These are phyloP conservation scores for Conticribra guillardii DNA, from an alignment of 108 stramenopile genomes.

Conservation along the genomic window DNA sequence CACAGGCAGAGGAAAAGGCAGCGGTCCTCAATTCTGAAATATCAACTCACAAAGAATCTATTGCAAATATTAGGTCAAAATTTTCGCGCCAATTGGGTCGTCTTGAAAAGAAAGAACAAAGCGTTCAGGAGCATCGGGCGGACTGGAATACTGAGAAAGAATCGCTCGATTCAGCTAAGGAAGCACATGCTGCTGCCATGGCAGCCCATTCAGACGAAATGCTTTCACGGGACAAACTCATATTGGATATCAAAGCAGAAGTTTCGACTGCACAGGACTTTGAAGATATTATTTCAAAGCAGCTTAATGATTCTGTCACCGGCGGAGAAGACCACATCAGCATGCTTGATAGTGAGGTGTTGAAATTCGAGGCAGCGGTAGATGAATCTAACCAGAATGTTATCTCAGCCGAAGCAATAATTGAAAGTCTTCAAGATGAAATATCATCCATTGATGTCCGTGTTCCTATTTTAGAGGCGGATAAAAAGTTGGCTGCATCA, in stretches of 20 bases:
- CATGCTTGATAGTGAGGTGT: conserved; percentile 65
- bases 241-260: conserved; percentile 61
- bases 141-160: conserved; percentile 80
- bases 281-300: conserved; percentile 58
- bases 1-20: conserved; percentile 60
- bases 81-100: conserved; percentile 76
- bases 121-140: conserved; percentile 68
- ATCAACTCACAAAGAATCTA: conserved; percentile 66
- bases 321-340: conserved; percentile 39
- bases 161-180: conserved; percentile 62
- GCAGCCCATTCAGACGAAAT: conserved; percentile 75
- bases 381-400: conserved; percentile 72
- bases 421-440: conserved; percentile 62
- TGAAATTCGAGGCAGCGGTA: conserved; percentile 76
- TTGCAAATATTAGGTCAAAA: conserved; percentile 69
- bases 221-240: conserved; percentile 60
- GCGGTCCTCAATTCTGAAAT: conserved; percentile 62
- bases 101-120: conserved; percentile 77
- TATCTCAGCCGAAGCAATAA: conserved; percentile 45
- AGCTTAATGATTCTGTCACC: conserved; percentile 49
- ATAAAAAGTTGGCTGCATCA: conserved; percentile 77
- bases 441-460: conserved; percentile 44
- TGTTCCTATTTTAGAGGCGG: conserved; percentile 75
- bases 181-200: conserved; percentile 69
- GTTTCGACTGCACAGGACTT: conserved; percentile 62